Conservation (phyloP, 2,329 filamentous ascomycete species). For the Monilinia fructicola region DNA sequence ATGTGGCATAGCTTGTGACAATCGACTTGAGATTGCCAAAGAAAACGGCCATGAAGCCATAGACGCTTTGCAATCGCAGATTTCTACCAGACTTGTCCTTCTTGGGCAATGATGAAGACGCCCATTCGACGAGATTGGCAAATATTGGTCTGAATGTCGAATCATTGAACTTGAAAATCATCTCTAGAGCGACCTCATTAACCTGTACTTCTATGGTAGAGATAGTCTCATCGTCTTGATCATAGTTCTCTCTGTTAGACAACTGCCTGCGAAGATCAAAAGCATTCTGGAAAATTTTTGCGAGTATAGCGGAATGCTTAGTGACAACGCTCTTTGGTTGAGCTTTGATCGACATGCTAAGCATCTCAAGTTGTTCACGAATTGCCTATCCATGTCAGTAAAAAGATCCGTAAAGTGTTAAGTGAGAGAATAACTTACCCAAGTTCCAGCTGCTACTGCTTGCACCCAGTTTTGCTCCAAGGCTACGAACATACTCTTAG, state of each 20-base stretch:
- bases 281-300: slow-evolving; percentile 58
- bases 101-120: slow-evolving; percentile 59
- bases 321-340: slow-evolving; percentile 76
- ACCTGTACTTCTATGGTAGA: slow-evolving; percentile 61
- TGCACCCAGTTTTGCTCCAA: slow-evolving; percentile 70
- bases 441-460: slow-evolving; percentile 61
- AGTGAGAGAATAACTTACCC: slow-evolving; percentile 48
- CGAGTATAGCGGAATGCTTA: slow-evolving; percentile 71
- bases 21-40: slow-evolving; percentile 89
- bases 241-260: slow-evolving; percentile 46
- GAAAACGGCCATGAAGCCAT: slow-evolving; percentile 75
- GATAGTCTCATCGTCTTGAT: slow-evolving; percentile 49
- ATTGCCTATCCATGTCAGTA: slow-evolving; percentile 52
- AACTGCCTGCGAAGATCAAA: slow-evolving; percentile 66
- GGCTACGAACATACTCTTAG: slow-evolving; percentile 72
- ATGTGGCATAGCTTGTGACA: slow-evolving; percentile 87
- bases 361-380: slow-evolving; percentile 66
- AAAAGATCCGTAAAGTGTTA: background rate
- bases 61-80: slow-evolving; percentile 72
- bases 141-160: slow-evolving; percentile 91
- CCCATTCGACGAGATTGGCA: slow-evolving; percentile 80
- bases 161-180: slow-evolving; percentile 97
- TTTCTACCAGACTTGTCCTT: slow-evolving; percentile 58
- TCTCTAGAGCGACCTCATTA: slow-evolving; percentile 74
- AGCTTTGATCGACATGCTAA: slow-evolving; percentile 71